A percentile compares a stretch with the other conserved stretches of the same genome.
These are phyloP conservation scores for Ophiostoma novo-ulmi DNA, from an alignment of 2,329 filamentous ascomycete genomes.

Conservation along the genomic window DNA sequence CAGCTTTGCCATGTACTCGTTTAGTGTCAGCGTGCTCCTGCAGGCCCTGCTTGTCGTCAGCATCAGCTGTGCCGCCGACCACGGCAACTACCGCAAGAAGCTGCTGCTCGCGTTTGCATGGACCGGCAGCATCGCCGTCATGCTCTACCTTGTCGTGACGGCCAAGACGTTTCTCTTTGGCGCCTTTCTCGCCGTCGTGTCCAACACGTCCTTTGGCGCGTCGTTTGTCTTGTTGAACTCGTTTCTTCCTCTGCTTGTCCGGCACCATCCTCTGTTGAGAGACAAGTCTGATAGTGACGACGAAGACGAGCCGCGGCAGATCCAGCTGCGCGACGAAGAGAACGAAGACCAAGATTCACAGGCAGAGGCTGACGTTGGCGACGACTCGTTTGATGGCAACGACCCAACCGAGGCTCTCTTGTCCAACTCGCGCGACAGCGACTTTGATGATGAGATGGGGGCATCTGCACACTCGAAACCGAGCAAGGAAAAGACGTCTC, in stretches of 20 bases:
- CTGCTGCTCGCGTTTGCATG: constrained; percentile 82
- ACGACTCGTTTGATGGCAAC: constrained; percentile 32
- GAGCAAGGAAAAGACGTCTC: constrained; percentile 49
- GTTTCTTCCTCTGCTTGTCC: constrained; percentile 84
- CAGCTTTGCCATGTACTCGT: constrained; percentile 95
- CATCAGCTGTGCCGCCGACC: constrained; percentile 92
- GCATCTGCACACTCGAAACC: background rate
- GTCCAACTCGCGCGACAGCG: constrained; percentile 22
- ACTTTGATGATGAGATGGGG: background rate
- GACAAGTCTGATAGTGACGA: constrained; percentile 18
- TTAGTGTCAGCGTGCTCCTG: constrained; percentile 82
- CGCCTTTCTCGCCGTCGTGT: constrained; percentile 77
- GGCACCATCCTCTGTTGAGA: constrained; percentile 63
- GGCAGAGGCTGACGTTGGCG: constrained; percentile 20
- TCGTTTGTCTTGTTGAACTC: constrained; percentile 95
- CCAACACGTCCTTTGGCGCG: constrained; percentile 90
- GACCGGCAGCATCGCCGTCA: constrained; percentile 73
- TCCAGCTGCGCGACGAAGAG: constrained; percentile 36
- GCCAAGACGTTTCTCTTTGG: constrained; percentile 74
- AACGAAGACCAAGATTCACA: constrained; percentile 30
- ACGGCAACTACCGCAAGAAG: constrained; percentile 85
- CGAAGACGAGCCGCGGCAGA: constrained; percentile 25
- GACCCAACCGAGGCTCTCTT: constrained; percentile 48
- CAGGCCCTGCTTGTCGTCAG: constrained; percentile 90
- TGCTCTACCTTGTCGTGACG: constrained; percentile 77